phyloP scores from a whole-genome alignment of 2,329 filamentous ascomycete species.

The Didymella sp. region DNA sequence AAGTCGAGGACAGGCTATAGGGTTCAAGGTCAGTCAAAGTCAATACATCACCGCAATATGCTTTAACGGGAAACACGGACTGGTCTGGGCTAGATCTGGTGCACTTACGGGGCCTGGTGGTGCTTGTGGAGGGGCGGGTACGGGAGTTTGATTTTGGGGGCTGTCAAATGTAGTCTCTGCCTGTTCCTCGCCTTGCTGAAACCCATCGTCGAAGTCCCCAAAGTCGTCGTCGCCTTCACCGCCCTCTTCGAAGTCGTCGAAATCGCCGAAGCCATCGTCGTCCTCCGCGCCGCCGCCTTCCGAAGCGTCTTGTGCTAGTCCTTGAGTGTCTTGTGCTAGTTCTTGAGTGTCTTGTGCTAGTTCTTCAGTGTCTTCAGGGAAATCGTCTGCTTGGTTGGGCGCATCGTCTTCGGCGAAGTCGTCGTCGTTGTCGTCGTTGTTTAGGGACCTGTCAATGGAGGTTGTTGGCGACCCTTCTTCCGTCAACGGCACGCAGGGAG shows the following conservation, averaged over 20 bases:
- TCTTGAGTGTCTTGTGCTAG: conserved; percentile 12
- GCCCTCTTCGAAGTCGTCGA: conserved; percentile 68
- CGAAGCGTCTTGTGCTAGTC: conserved; percentile 16
- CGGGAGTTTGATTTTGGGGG: conserved; percentile 47
- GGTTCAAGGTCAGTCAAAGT: conserved; percentile 43
- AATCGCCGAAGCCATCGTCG: conserved; percentile 74
- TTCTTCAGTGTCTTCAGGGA: conserved; percentile 17
- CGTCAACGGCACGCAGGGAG: conserved; percentile 65
- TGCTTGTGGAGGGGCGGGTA: conserved; percentile 52
- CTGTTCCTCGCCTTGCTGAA: conserved; percentile 50
- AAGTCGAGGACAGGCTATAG: conserved; percentile 72
- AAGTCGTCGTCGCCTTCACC: conserved; percentile 57
- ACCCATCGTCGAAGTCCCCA: conserved; percentile 60
- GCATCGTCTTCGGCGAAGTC: conserved; percentile 14
- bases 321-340: conserved; percentile 15
- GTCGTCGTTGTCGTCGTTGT: conserved; percentile 47
- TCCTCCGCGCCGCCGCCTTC: conserved; percentile 51
- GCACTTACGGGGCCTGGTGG: conserved; percentile 58
- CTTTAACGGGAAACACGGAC: conserved; percentile 39
- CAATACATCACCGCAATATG: conserved; percentile 33
- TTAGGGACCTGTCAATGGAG: conserved; percentile 59
- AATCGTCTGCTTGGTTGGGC: conserved; percentile 7
- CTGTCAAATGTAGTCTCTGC: conserved; percentile 51
- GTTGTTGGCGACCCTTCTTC: conserved; percentile 65
- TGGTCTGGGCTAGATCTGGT: conserved; percentile 42